Conservation (phyloP, 1,284 basidiomycete species). For the Cerrena zonata region DNA sequence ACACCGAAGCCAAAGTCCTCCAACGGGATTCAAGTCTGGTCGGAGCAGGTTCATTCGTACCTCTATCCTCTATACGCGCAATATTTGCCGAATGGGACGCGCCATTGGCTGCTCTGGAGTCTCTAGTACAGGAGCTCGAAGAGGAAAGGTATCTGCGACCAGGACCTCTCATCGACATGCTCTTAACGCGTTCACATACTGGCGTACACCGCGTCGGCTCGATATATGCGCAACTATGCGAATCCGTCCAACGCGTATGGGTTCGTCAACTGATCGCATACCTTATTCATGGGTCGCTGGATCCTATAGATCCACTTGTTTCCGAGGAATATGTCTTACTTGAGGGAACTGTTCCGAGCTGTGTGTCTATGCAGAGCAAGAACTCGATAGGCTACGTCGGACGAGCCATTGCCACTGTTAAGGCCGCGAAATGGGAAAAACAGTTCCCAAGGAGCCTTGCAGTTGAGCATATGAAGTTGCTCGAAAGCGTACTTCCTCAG, state of each 20-base stretch:
- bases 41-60: conserved; percentile 71
- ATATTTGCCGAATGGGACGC: conserved; percentile 81
- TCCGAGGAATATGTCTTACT: conserved; percentile 50
- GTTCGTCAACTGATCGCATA: conserved; percentile 72
- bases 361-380: conserved; percentile 62
- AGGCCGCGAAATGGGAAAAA: conserved; percentile 70
- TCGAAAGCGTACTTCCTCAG: conserved; percentile 65
- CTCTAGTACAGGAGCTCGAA: conserved; percentile 58
- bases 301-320: conserved; percentile 51
- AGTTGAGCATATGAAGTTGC: conserved; percentile 54
- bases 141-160: conserved; percentile 55
- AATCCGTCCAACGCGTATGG: conserved; percentile 77
- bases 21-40: conserved; percentile 67
- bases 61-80: conserved; percentile 74
- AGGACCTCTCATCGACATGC: conserved; percentile 71
- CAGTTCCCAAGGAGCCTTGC: conserved; percentile 66
- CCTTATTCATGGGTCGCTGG: conserved; percentile 69
- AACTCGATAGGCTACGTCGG: conserved; percentile 85
- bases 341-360: conserved; percentile 67
- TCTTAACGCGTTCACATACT: conserved; percentile 63
- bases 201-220: conserved; percentile 70
- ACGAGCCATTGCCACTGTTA: conserved; percentile 79
- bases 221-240: conserved; percentile 61
- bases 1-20: conserved; percentile 76
- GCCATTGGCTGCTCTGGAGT: conserved; percentile 63